Base-by-base conservation (phyloP, 2,329 filamentous ascomycete genomes). In the Venturia carpophila region DNA sequence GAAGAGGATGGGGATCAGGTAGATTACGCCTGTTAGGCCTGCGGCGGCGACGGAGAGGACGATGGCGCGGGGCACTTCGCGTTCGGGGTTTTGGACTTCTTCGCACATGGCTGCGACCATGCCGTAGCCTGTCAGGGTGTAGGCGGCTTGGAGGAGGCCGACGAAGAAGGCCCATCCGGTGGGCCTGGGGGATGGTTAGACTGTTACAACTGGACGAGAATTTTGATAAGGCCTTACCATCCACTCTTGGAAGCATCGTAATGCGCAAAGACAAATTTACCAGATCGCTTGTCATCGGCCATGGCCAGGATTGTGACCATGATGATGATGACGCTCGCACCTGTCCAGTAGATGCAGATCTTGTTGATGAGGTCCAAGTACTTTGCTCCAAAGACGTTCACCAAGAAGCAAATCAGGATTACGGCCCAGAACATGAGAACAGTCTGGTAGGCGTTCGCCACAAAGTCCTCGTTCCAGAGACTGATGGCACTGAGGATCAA, bases 1-100 rank as follows among this genome's bases (percentile, higher is more conserved):
- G 73, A 92, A 92, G 34, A 92, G 81, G 68, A 93, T 82, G 0
- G 89, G 88, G 55, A 92, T 83, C 17, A 92, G 75, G 74, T 89
- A 92, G 68, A 86, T 73, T 10, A 88, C 72, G 6, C 87, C 87
- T 0, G 87, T 89, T 52, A 89, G 69, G 39, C 85, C 86, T 0
- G 86, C 87, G 0, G 85, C 86, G 0, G 84, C 84, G 1, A 90
- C 86, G 0, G 86, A 88, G 43, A 89, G 75, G 0, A 89, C 85
- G 70, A 90, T 90, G 63, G 87, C 87, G 71, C 85, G 87, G 60
- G 87, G 87, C 0, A 90, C 52, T 21, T 49, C 39, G 27, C 49
- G 63, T 45, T 80, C 78, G 0, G 81, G 80, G 0, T 71, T 71
- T 30, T 75, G 74, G 39, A 82, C 78, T 70, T 83, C 81, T 67